Percentiles rank a stretch among this genome's conserved stretches.
Conservation (phyloP, 176 grass and related monocot genomes). For the Phyllostachys edulis region DNA sequence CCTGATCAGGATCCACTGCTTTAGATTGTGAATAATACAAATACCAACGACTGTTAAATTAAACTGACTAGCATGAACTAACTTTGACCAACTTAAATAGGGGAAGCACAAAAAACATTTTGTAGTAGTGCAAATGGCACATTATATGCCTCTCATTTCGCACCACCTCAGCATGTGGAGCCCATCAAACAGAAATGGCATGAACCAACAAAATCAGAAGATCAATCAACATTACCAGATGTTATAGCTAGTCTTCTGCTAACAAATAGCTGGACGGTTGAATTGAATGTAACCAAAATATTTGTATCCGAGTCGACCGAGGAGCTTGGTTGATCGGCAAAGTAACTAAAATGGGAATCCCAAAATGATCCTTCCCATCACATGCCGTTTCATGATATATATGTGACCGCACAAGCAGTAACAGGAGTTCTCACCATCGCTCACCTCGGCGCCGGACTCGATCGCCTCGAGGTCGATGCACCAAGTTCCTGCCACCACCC, state of each 20-base stretch:
- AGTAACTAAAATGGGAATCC: background rate
- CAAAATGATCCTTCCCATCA: background rate
- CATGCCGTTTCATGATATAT: background rate
- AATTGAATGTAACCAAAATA: background rate
- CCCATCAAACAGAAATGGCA: background rate
- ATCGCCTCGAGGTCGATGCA: slow-evolving; percentile 52
- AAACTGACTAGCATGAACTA: too few relatives aligned
- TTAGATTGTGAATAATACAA: too few relatives aligned
- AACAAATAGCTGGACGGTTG: background rate
- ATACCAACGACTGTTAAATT: too few relatives aligned
- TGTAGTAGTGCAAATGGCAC: background rate
- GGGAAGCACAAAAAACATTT: background rate
- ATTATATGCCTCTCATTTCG: background rate
- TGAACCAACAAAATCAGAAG: background rate
- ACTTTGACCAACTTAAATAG: too few relatives aligned
- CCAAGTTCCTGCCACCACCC: slow-evolving; percentile 63
- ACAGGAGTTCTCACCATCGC: slow-evolving; percentile 47
- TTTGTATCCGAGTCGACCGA: background rate
- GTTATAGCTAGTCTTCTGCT: background rate
- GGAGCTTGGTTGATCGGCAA: background rate
- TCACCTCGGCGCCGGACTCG: slow-evolving; percentile 43
- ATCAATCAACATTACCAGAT: background rate
- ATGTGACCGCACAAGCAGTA: too few relatives aligned
- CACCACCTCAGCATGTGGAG: background rate
- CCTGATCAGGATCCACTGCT: too few relatives aligned